phyloP scores from a whole-genome alignment of 2,329 filamentous ascomycete species.

The Claviceps sp. region DNA sequence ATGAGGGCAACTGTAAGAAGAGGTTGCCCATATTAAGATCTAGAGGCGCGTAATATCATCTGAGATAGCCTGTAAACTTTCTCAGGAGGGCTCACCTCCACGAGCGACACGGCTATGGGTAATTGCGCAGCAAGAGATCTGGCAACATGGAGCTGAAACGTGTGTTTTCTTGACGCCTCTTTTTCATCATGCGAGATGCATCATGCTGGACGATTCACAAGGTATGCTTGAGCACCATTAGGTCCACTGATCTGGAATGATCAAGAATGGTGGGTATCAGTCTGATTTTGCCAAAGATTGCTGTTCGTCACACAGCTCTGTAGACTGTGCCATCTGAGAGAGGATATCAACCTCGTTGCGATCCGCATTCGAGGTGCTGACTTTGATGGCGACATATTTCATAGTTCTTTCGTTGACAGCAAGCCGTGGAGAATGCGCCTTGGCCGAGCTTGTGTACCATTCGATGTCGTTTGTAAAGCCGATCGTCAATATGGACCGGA shows the following conservation, averaged over 20 bases:
- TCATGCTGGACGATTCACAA: slow-evolving; percentile 14
- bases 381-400: no score
- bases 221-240: slow-evolving; percentile 15
- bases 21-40: slow-evolving; percentile 15
- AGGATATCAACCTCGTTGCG: slow-evolving; percentile 14
- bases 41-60: slow-evolving; percentile 9
- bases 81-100: slow-evolving; percentile 11
- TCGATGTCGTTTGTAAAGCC: slow-evolving; percentile 23
- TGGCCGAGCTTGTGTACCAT: no score
- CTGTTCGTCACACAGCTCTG: no score
- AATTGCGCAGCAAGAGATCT: slow-evolving; percentile 8
- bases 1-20: slow-evolving; percentile 14
- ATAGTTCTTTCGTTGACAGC: no score
- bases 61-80: no score
- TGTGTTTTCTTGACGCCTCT: slow-evolving; percentile 6
- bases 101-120: slow-evolving; percentile 16
- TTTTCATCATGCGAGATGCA: slow-evolving; percentile 13
- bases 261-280: slow-evolving; percentile 13
- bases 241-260: slow-evolving; percentile 6
- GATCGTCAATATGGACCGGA: slow-evolving; percentile 26
- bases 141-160: slow-evolving; percentile 2
- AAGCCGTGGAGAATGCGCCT: no score
- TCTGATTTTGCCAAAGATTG: background rate
- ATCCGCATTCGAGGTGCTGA: slow-evolving; percentile 14
- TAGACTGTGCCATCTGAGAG: slow-evolving; percentile 2